phyloP scores from a whole-genome alignment of 2,329 filamentous ascomycete species.

The Acrodontium crateriforme region DNA sequence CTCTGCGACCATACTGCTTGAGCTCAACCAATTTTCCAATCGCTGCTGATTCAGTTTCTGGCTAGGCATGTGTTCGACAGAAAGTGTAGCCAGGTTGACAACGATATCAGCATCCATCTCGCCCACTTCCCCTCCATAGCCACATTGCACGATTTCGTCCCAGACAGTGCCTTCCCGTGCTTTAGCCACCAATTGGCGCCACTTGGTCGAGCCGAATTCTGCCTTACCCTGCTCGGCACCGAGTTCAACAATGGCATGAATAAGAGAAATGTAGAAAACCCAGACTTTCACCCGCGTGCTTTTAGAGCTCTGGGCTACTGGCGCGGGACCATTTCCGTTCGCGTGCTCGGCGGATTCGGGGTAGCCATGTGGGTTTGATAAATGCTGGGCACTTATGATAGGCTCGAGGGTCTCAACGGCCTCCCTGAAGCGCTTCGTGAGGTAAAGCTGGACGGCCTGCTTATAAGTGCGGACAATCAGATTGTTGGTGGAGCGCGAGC shows the following conservation, averaged over 20 bases:
- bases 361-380: no score
- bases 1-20: conserved; percentile 31
- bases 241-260: conserved; percentile 82
- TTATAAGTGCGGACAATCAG: conserved; percentile 87
- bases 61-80: conserved; percentile 76
- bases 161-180: conserved; percentile 85
- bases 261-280: conserved; percentile 87
- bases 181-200: conserved; percentile 67
- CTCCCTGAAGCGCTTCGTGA: conserved; percentile 86
- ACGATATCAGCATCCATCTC: conserved; percentile 92
- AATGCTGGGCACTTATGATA: conserved; percentile 55
- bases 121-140: conserved; percentile 77
- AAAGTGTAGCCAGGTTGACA: conserved; percentile 75
- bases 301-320: conserved; percentile 65
- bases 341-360: conserved; percentile 13
- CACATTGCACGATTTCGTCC: conserved; percentile 79
- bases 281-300: conserved; percentile 87
- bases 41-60: conserved; percentile 76
- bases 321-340: conserved; percentile 35
- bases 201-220: conserved; percentile 72
- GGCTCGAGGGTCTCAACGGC: conserved; percentile 74
- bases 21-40: conserved; percentile 77
- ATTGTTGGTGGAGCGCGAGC: conserved; percentile 50
- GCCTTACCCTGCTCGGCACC: conserved; percentile 82
- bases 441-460: conserved; percentile 82